phyloP scores from a whole-genome alignment of 192 early-diverging fungal species.

The Coemansia sp. region DNA sequence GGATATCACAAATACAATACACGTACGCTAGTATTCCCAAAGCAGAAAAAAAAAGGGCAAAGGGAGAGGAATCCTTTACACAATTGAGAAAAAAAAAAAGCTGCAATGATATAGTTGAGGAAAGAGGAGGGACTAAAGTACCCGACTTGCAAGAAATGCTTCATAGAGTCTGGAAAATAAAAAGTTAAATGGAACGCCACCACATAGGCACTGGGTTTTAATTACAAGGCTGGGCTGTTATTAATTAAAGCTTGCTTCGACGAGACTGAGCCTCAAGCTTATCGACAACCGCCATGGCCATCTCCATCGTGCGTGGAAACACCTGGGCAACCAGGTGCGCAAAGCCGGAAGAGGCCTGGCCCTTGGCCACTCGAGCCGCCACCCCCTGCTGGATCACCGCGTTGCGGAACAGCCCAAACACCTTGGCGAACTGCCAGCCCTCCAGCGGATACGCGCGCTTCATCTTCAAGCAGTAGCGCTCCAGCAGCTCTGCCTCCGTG shows the following conservation, averaged over 20 bases:
- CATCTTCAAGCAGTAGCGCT: conserved; percentile 64
- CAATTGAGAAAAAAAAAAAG: too few relatives aligned
- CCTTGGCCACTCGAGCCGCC: conserved; percentile 78
- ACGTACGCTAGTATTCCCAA: too few relatives aligned
- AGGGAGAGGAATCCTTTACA: too few relatives aligned
- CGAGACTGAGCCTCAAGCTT: conserved; percentile 16
- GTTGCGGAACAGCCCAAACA: conserved; percentile 85
- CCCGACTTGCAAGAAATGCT: too few relatives aligned
- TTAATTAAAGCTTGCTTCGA: conserved; percentile 33
- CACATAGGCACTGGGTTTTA: too few relatives aligned
- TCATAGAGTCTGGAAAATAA: too few relatives aligned
- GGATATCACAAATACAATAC: too few relatives aligned
- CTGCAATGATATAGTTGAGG: too few relatives aligned
- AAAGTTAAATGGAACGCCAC: too few relatives aligned
- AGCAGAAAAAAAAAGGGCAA: too few relatives aligned
- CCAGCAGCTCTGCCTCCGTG: conserved; percentile 63
- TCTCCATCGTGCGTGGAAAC: conserved; percentile 42
- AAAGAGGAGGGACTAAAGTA: too few relatives aligned
- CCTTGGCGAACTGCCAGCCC: conserved; percentile 76
- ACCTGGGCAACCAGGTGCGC: conserved; percentile 36
- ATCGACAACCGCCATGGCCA: conserved; percentile 64
- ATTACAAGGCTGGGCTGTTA: too few relatives aligned
- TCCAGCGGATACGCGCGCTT: conserved; percentile 70
- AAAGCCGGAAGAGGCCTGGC: conserved; percentile 82
- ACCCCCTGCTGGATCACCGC: conserved; percentile 86